These are phyloP conservation scores for Sedum album DNA, from an alignment of 164 flowering plant species.

Conservation along the genomic window DNA sequence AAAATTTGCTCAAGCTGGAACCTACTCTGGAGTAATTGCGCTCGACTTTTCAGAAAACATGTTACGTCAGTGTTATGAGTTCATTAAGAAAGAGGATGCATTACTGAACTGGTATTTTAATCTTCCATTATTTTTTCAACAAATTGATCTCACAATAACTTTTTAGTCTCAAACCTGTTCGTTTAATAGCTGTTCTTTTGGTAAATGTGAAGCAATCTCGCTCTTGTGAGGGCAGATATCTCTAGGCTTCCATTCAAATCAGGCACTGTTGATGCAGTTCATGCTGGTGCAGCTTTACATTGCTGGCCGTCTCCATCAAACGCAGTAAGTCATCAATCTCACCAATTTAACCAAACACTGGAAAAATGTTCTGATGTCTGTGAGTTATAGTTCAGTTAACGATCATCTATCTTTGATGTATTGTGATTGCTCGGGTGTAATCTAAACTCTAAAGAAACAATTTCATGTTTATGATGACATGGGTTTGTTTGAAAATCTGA, in stretches of 20 bases:
- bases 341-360: not conserved
- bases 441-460: not conserved
- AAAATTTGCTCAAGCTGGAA: conserved; percentile 73
- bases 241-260: conserved; percentile 88
- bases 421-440: not conserved
- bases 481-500: not conserved
- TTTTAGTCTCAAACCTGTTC: not conserved
- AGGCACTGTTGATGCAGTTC: conserved; percentile 86
- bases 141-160: not conserved
- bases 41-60: conserved; percentile 93
- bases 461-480: not conserved
- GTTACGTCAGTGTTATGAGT: conserved; percentile 89
- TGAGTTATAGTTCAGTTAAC: not conserved
- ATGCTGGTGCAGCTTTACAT: conserved; percentile 98
- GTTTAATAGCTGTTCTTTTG: conserved; percentile 10
- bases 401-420: not conserved
- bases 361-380: not conserved
- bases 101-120: conserved; percentile 30
- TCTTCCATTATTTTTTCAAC: not conserved
- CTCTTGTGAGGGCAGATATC: conserved; percentile 93
- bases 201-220: conserved; percentile 61
- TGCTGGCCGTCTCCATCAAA: conserved; percentile 99
- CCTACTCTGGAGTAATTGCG: conserved; percentile 68
- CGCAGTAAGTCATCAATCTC: conserved; percentile 50
- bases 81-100: conserved; percentile 46